Percentiles rank a stretch among this genome's conserved stretches.
Evolutionary conservation across 345 rosid genomes (phyloP).

Genomic region (Reutealis trisperma): DNA sequence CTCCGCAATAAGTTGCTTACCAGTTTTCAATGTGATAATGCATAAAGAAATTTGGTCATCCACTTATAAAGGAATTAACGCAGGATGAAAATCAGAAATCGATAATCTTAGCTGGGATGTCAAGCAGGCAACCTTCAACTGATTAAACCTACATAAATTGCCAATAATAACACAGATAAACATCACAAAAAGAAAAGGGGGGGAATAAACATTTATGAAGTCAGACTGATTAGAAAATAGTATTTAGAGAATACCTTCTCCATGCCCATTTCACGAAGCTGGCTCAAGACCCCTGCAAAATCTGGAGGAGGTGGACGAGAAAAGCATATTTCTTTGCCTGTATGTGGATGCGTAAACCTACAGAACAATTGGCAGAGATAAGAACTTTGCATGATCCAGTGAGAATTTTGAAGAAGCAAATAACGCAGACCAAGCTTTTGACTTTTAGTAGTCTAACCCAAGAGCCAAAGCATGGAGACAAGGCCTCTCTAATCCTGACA

Average conservation of each 20-base stretch:
- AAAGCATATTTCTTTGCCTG: constrained; percentile 54
- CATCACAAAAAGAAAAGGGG: background rate
- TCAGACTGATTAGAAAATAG: background rate
- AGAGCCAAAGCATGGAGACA: constrained; percentile 88
- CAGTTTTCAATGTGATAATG: constrained; percentile 10
- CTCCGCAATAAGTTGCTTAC: background rate
- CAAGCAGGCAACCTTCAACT: background rate
- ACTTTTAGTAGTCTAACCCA: constrained; percentile 50
- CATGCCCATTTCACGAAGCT: constrained; percentile 59
- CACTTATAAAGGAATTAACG: background rate
- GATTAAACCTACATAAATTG: background rate
- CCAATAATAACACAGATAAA: background rate
- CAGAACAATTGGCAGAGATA: constrained; percentile 15
- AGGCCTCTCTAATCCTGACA: constrained; percentile 80
- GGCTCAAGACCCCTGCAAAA: constrained; percentile 53
- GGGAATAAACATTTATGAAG: background rate
- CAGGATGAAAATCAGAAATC: background rate
- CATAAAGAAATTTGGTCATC: background rate
- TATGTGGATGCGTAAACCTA: constrained; percentile 79
- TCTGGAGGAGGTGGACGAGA: constrained; percentile 81
- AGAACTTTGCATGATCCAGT: background rate
- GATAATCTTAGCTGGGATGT: background rate
- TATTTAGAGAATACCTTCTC: constrained; percentile 44
- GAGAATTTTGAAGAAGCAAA: background rate
- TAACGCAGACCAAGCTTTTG: constrained; percentile 21